phyloP scores from a whole-genome alignment of 371 early-diverging fungal species.

The Actinomucor elegans region DNA sequence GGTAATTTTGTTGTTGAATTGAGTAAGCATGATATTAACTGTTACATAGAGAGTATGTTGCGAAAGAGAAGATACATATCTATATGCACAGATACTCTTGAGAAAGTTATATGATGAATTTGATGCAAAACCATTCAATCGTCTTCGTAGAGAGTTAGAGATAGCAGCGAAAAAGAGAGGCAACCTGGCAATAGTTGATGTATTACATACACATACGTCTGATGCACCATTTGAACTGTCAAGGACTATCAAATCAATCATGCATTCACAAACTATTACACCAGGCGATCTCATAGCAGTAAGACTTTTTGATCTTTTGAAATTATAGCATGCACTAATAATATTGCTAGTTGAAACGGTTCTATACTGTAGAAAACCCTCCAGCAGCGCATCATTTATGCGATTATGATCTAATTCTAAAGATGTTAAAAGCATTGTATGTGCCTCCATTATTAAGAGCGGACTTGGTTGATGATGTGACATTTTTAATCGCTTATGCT shows the following conservation, averaged over 20 bases:
- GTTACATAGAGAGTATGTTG: constrained; percentile 58
- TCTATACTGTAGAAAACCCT: constrained; percentile 40
- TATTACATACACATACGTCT: constrained; percentile 48
- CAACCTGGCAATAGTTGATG: constrained; percentile 54
- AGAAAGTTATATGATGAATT: constrained; percentile 49
- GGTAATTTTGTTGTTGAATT: constrained; percentile 24
- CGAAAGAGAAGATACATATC: constrained; percentile 68
- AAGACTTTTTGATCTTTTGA: constrained; percentile 5
- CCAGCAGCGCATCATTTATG: constrained; percentile 56
- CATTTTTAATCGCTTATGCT: constrained; percentile 63
- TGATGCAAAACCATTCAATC: constrained; percentile 50
- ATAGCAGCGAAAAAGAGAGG: constrained; percentile 42
- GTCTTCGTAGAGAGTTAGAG: constrained; percentile 65
- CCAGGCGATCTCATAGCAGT: constrained; percentile 65
- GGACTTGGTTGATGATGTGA: constrained; percentile 59
- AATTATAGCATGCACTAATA: too few relatives aligned
- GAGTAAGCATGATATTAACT: background rate
- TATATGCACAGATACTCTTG: constrained; percentile 63
- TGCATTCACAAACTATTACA: constrained; percentile 54
- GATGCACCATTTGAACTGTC: constrained; percentile 49
- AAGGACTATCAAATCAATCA: constrained; percentile 56
- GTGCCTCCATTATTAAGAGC: constrained; percentile 46
- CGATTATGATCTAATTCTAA: constrained; percentile 51
- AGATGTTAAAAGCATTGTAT: constrained; percentile 46
- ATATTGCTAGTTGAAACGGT: constrained; percentile 42